These are phyloP conservation scores for Clonostachys rhizophaga DNA, from an alignment of 2,329 filamentous ascomycete genomes.

Conservation along the genomic window DNA sequence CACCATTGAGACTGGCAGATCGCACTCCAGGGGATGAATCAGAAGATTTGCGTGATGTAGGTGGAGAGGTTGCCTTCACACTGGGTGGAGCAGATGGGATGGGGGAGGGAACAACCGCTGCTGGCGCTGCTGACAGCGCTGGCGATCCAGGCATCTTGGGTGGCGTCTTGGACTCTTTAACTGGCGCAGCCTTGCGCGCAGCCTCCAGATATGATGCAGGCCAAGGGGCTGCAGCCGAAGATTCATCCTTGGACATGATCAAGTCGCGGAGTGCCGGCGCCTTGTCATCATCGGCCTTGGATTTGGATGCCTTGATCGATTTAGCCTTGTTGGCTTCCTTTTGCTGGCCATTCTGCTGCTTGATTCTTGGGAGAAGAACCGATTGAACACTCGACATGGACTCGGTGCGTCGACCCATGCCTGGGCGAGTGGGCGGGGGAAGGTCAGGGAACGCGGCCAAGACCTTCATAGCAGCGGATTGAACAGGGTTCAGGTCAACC, in stretches of 20 bases:
- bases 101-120: neutral
- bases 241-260: conserved; percentile 10
- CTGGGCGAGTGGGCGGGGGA: conserved; percentile 9
- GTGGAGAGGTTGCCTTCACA: neutral
- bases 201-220: conserved; percentile 12
- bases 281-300: neutral
- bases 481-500: conserved; percentile 17
- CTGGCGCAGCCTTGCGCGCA: conserved; percentile 8
- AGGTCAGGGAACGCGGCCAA: conserved; percentile 19
- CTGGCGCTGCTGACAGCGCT: conserved; percentile 5
- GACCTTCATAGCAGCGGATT: conserved; percentile 21
- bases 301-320: neutral
- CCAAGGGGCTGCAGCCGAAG: conserved; percentile 4
- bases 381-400: conserved; percentile 10
- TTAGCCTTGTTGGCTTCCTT: conserved; percentile 13
- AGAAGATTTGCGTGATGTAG: neutral
- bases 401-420: conserved; percentile 4
- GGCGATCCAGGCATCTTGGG: conserved; percentile 9
- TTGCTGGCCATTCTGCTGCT: conserved; percentile 28
- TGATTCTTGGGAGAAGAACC: conserved; percentile 27
- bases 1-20: conserved; percentile 7
- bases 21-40: neutral
- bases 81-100: neutral
- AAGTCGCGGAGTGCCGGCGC: conserved; percentile 2
- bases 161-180: no score